A percentile compares a stretch with the other conserved stretches of the same genome.
These are phyloP conservation scores for Astrephomene gubernaculifera DNA, from an alignment of 139 green algal genomes.

Conservation along the genomic window DNA sequence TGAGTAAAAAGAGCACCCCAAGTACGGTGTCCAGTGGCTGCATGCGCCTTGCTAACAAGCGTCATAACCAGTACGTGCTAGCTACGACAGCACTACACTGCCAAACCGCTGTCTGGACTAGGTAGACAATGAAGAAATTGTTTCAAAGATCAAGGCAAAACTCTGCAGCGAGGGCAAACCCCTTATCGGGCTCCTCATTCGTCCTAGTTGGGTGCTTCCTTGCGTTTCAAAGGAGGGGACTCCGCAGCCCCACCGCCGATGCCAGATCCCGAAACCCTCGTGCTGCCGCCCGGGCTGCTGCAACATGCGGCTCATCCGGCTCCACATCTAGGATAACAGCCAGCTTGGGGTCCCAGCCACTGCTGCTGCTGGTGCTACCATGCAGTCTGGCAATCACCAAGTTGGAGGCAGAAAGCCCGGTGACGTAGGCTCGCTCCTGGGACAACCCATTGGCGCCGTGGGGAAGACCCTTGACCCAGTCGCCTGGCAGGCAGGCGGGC, in stretches of 20 bases:
- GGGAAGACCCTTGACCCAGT: slow-evolving; percentile 88
- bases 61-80: background rate
- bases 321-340: slow-evolving; percentile 52
- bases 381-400: slow-evolving; percentile 69
- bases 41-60: background rate
- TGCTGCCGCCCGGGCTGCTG: slow-evolving; percentile 59
- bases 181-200: no score
- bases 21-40: no score
- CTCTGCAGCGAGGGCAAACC: background rate
- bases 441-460: slow-evolving; percentile 87
- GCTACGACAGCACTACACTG: no score
- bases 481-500: no score
- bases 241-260: slow-evolving; percentile 37
- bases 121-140: background rate
- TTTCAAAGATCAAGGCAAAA: background rate
- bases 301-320: slow-evolving; percentile 87
- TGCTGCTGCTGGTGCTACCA: background rate
- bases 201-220: no score
- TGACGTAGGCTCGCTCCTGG: slow-evolving; percentile 88
- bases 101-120: no score
- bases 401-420: slow-evolving; percentile 85
- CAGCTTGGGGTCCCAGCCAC: slow-evolving; percentile 20
- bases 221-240: slow-evolving; percentile 46
- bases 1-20: no score
- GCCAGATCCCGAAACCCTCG: slow-evolving; percentile 39